phyloP scores from a whole-genome alignment of 192 early-diverging fungal species.

The Coemansia guatemalensis region DNA sequence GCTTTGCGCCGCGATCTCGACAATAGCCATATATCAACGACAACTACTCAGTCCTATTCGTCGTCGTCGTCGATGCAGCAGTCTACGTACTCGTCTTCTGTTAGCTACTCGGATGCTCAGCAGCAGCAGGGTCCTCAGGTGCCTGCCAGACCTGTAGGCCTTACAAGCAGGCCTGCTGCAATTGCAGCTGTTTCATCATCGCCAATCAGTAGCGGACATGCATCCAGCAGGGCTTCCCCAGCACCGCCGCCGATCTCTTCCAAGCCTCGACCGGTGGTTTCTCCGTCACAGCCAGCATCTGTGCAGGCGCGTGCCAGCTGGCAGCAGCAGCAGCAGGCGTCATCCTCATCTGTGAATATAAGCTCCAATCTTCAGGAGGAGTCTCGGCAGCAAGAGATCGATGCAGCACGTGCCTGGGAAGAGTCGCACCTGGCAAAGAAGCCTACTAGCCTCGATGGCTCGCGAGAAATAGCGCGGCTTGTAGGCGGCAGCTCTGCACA shows the following conservation, averaged over 20 bases:
- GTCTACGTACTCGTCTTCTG: neutral
- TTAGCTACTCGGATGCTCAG: neutral
- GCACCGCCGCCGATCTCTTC: slow-evolving; percentile 5
- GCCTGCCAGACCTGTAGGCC: neutral
- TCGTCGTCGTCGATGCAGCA: neutral
- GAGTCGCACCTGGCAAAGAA: slow-evolving; percentile 23
- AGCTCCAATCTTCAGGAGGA: slow-evolving; percentile 7
- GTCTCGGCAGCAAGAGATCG: slow-evolving; percentile 24
- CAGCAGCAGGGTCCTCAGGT: neutral
- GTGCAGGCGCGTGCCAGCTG: slow-evolving; percentile 6
- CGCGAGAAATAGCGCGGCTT: slow-evolving; percentile 5
- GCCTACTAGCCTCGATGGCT: neutral
- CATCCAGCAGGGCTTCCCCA: slow-evolving; percentile 2
- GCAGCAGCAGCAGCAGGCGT: slow-evolving; percentile 3
- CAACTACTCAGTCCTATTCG: neutral
- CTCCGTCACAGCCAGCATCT: slow-evolving; percentile 13
- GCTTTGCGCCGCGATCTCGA: slow-evolving; percentile 16
- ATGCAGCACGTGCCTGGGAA: slow-evolving; percentile 29
- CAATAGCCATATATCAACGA: neutral
- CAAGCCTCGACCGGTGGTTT: neutral
- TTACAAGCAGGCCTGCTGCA: too few relatives aligned
- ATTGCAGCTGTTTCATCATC: neutral
- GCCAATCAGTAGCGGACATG: neutral
- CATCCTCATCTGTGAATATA: neutral
- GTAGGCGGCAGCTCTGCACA: neutral